phyloP scores from a whole-genome alignment of 2,329 filamentous ascomycete species.

The Rhytidhysteron rufulum region DNA sequence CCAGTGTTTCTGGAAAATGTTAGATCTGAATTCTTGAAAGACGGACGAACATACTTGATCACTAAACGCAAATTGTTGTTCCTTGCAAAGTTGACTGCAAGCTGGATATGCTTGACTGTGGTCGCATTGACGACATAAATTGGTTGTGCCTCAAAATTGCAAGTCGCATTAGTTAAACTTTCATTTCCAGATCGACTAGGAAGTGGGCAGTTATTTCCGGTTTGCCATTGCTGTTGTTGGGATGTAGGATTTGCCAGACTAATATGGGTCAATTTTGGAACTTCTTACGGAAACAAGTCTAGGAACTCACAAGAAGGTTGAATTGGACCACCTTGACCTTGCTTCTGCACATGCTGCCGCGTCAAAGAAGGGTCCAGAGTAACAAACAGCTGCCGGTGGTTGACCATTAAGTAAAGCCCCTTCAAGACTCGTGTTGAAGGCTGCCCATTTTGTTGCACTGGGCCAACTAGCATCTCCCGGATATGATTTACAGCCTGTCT shows the following conservation, averaged over 20 bases:
- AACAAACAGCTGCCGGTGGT: slow-evolving; percentile 26
- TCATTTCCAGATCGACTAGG: slow-evolving; percentile 12
- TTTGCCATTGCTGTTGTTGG: slow-evolving; percentile 20
- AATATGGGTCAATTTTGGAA: too few relatives aligned
- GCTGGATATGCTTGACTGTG: slow-evolving; percentile 12
- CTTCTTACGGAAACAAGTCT: too few relatives aligned
- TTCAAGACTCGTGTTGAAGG: slow-evolving; percentile 17
- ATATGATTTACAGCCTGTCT: slow-evolving; percentile 18
- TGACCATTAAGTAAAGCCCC: slow-evolving; percentile 16
- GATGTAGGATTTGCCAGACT: slow-evolving; percentile 26
- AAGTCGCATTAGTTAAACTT: too few relatives aligned
- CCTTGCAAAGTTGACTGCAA: slow-evolving; percentile 14
- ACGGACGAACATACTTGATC: slow-evolving; percentile 18
- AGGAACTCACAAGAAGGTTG: slow-evolving; percentile 21
- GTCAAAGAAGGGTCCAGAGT: slow-evolving; percentile 16
- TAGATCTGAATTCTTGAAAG: too few relatives aligned
- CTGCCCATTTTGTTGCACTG: slow-evolving; percentile 13
- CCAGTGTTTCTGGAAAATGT: slow-evolving; percentile 17
- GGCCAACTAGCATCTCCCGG: slow-evolving; percentile 24
- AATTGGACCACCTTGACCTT: slow-evolving; percentile 23
- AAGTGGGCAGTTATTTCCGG: not conserved
- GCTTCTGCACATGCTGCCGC: slow-evolving; percentile 16
- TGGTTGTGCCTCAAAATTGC: slow-evolving; percentile 20
- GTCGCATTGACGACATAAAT: slow-evolving; percentile 27
- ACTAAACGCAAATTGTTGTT: slow-evolving; percentile 20